Evolutionary conservation across 352 stramenopile species (phyloP).

Genomic region (Paralagenidium karlingii): DNA sequence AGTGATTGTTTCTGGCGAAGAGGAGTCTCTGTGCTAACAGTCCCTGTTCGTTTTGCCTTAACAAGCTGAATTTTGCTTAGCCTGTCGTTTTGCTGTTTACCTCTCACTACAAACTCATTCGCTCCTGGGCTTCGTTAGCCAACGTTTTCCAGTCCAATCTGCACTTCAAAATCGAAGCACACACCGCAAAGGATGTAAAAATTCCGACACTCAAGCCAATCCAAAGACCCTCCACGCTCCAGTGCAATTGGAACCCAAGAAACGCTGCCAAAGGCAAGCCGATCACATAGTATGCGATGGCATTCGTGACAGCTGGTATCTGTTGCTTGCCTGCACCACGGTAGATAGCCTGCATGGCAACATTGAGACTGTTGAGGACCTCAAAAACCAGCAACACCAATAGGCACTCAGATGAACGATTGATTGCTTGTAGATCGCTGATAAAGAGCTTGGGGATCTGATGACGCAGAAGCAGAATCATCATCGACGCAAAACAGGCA

Average conservation of each 20-base stretch:
- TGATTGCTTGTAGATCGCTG: conserved; percentile 18
- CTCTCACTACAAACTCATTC: conserved; percentile 15
- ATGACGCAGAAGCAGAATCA: conserved; percentile 21
- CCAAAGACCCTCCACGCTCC: conserved; percentile 59
- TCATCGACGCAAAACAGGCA: conserved; percentile 14
- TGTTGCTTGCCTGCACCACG: conserved; percentile 48
- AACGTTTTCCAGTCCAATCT: conserved; percentile 28
- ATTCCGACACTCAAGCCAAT: conserved; percentile 53
- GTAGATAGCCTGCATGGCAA: conserved; percentile 52
- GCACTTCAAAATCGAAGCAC: conserved; percentile 11
- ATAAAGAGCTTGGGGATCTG: conserved; percentile 27
- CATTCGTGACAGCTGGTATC: conserved; percentile 46
- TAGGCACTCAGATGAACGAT: conserved; percentile 21
- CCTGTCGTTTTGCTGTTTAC: too few species aligned
- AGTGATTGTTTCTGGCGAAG: too few species aligned
- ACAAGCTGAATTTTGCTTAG: too few species aligned
- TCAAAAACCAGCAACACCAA: conserved; percentile 46
- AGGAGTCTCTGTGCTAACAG: too few species aligned
- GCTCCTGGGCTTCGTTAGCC: conserved; percentile 13
- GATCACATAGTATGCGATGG: conserved; percentile 57
- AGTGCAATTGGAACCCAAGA: conserved; percentile 26
- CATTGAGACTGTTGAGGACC: conserved; percentile 55
- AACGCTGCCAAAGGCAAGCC: conserved; percentile 48
- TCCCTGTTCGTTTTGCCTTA: too few species aligned
- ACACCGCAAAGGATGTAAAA: conserved; percentile 11